Percentiles rank a stretch among this genome's conserved stretches.
Evolutionary conservation across 1,284 basidiomycete genomes (phyloP).

Genomic region (Ustilago cynodontis): DNA sequence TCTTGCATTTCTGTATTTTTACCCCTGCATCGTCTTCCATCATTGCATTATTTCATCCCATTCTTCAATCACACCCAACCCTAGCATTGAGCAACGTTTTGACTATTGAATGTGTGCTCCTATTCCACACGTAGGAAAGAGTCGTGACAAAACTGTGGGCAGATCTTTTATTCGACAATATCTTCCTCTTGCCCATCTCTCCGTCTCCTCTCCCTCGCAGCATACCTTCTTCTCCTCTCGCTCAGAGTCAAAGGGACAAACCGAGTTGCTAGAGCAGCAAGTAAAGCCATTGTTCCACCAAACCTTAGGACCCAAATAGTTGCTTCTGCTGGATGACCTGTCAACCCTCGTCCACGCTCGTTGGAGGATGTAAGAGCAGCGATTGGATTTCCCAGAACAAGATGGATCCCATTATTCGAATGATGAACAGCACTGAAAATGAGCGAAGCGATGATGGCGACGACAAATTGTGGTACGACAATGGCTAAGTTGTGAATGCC

Average conservation of each 20-base stretch:
- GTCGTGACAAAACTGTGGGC: no score
- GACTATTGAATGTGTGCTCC: not conserved
- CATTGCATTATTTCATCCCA: not conserved
- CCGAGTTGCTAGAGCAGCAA: slow-evolving; percentile 59
- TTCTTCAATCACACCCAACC: not conserved
- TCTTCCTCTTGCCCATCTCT: not conserved
- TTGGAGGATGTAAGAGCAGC: no score
- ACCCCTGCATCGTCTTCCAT: slow-evolving; percentile 5
- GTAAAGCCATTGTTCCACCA: slow-evolving; percentile 76
- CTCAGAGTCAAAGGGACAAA: slow-evolving; percentile 59
- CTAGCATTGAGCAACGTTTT: not conserved
- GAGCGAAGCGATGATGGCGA: slow-evolving; percentile 85
- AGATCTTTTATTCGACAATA: not conserved
- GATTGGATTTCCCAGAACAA: slow-evolving; percentile 25
- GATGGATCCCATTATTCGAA: slow-evolving; percentile 10
- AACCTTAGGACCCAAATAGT: slow-evolving; percentile 91
- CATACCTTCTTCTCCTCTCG: slow-evolving; percentile 25
- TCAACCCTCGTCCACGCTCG: no score
- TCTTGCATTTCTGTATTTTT: slow-evolving; percentile 11
- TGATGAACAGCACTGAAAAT: slow-evolving; percentile 78
- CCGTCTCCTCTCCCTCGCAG: not conserved
- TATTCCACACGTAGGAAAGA: not conserved
- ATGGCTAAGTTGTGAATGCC: slow-evolving; percentile 91
- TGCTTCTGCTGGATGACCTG: slow-evolving; percentile 71
- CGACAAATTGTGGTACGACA: slow-evolving; percentile 67